A percentile compares a stretch with the other conserved stretches of the same genome.
Conservation (phyloP, 1,284 basidiomycete species). For the Veloporphyrellus conicus region DNA sequence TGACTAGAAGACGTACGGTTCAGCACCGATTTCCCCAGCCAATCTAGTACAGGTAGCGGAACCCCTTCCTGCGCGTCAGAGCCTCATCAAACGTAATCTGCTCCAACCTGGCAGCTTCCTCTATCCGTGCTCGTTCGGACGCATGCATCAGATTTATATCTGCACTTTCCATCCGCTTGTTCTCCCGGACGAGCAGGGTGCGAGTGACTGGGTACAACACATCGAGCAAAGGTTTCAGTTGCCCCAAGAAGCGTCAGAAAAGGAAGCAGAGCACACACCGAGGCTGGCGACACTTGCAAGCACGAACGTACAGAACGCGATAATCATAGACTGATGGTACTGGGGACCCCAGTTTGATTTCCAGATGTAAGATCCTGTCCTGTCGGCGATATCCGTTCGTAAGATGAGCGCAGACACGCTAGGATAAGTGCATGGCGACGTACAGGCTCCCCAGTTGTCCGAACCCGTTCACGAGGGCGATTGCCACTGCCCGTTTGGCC, state of each 20-base stretch:
- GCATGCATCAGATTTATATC: slow-evolving; percentile 43
- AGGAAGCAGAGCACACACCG: slow-evolving; percentile 26
- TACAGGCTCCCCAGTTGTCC: slow-evolving; percentile 34
- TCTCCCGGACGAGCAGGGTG: slow-evolving; percentile 43
- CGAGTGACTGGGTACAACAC: slow-evolving; percentile 39
- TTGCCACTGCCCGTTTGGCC: slow-evolving; percentile 50
- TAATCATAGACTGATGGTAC: slow-evolving; percentile 54
- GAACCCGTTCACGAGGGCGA: slow-evolving; percentile 35
- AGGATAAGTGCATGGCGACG: slow-evolving; percentile 25
- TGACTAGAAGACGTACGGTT: no score
- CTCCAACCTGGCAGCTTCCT: slow-evolving; percentile 49
- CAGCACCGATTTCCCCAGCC: neutral
- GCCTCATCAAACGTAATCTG: slow-evolving; percentile 51
- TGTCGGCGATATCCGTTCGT: slow-evolving; percentile 12
- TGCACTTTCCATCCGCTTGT: slow-evolving; percentile 43
- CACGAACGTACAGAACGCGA: slow-evolving; percentile 41
- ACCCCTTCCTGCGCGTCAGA: slow-evolving; percentile 42
- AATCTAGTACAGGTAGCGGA: slow-evolving; percentile 23
- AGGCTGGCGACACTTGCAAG: slow-evolving; percentile 38
- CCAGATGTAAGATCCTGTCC: slow-evolving; percentile 54
- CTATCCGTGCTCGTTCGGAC: slow-evolving; percentile 41
- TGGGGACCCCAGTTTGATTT: slow-evolving; percentile 46
- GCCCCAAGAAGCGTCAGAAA: neutral
- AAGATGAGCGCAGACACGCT: neutral
- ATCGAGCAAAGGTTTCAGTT: neutral